phyloP scores from a whole-genome alignment of 257 asterid species.

The Solanum tarapatanum region DNA sequence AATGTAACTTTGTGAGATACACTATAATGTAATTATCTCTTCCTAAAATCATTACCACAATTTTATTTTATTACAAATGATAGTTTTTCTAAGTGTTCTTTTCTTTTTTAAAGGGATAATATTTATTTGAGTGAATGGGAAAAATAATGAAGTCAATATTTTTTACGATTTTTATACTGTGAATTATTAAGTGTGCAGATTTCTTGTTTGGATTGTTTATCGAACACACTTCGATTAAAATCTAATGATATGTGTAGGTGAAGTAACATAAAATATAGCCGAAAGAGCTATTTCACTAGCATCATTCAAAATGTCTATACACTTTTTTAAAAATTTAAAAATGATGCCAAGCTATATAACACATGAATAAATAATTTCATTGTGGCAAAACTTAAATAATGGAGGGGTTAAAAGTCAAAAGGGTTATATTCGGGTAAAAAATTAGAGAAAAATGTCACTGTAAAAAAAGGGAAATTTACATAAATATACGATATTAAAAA shows the following conservation, averaged over 20 bases:
- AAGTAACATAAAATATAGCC: not conserved
- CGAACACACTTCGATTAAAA: not conserved
- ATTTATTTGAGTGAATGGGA: not conserved
- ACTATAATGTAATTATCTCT: not conserved
- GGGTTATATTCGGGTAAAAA: not conserved
- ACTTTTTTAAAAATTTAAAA: not conserved
- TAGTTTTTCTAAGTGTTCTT: not conserved
- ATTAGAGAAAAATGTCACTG: fast-evolving
- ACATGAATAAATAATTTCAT: not conserved
- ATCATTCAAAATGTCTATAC: not conserved
- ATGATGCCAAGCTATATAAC: not conserved
- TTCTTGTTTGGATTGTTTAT: too few relatives aligned
- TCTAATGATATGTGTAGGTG: not conserved
- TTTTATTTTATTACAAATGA: too few relatives aligned
- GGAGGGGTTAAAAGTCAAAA: not conserved
- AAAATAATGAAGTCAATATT: too few relatives aligned
- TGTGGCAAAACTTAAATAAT: too few relatives aligned
- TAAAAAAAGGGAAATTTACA: too few relatives aligned
- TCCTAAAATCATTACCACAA: not conserved
- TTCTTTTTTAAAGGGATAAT: too few relatives aligned
- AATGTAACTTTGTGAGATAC: not conserved
- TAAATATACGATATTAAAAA: too few relatives aligned
- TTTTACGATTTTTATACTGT: not conserved
- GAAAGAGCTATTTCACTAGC: not conserved
- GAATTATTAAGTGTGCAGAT: not conserved